Base-by-base conservation (phyloP, 2,329 filamentous ascomycete genomes). In the Onygenales sp. region DNA sequence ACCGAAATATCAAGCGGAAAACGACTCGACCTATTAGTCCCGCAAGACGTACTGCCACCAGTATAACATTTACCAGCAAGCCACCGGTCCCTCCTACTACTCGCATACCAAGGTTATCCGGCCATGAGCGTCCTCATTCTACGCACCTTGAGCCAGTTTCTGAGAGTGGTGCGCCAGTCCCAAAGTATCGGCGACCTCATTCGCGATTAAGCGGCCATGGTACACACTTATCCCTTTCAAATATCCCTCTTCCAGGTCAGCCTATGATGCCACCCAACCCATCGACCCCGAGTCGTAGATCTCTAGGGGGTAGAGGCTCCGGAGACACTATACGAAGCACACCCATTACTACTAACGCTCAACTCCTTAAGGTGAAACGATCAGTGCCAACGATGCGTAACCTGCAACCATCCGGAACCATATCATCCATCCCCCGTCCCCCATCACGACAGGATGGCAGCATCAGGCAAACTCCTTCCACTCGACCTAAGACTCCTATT, bases 1-100 rank as follows among this genome's bases (percentile, higher is more conserved):
- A 97, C 68, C 89, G 88, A 58, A 96, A 98, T 66, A 81, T 98
- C 59, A 91, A 92, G 67, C 79, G 94, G 63, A 95, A 94, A 70
- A 81, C 84, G 59, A 75, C 82, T 57, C 78, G 83, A 51, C 78
- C 83, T 17, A 74, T 79, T 11, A 91, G 89, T 59, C 86, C 89
- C 46, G 79, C 80, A 14, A 81, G 87, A 57, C 74, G 79, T 52
- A 82, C 88, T 14, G 84, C 89, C 9, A 86, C 93, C 32, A 92
- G 91, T 10, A 77, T 97, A 57, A 96, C 90, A 6, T 97, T 97
- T 66, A 94, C 89, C 47, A 93, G 87, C 70, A 90, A 91, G 64
- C 73, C 80, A n/a, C 65, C 75, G 27, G 66, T 73, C 31, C 63
- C 70, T 5, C 63, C 70, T 5, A 60, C 65, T 36, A 93, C 90